phyloP scores from a whole-genome alignment of 306 rosid genomes.

The Datisca glomerata region DNA sequence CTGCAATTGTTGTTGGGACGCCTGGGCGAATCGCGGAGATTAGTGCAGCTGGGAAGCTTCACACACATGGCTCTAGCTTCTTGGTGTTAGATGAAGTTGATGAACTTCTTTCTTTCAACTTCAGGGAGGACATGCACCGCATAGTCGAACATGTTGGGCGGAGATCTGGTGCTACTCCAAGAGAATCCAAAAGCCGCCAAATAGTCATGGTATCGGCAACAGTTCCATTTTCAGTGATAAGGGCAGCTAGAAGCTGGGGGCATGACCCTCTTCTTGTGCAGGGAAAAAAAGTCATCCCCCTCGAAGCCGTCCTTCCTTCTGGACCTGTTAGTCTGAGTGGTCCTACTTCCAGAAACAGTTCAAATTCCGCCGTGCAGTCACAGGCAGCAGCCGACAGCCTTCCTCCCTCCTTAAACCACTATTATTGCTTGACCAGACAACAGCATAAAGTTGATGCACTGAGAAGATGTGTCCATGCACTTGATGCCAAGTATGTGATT shows the following conservation, averaged over 20 bases:
- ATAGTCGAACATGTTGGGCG: constrained; percentile 85
- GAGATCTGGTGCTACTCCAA: constrained; percentile 38
- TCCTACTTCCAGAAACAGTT: constrained; percentile 14
- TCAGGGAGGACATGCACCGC: constrained; percentile 89
- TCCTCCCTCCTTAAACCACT: constrained; percentile 77
- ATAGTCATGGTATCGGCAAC: constrained; percentile 86
- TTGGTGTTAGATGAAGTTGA: constrained; percentile 92
- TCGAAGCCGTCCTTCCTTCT: constrained; percentile 41
- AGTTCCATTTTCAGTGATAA: constrained; percentile 76
- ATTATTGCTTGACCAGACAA: constrained; percentile 56
- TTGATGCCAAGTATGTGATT: constrained; percentile 76
- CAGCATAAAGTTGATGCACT: constrained; percentile 85
- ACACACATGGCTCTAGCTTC: constrained; percentile 67
- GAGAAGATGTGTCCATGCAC: constrained; percentile 83
- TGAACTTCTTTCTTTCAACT: constrained; percentile 76
- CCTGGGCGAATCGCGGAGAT: constrained; percentile 93
- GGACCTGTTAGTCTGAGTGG: constrained; percentile 36
- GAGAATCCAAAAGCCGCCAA: constrained; percentile 40
- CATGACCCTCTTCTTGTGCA: constrained; percentile 66
- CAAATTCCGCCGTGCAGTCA: constrained; percentile 22
- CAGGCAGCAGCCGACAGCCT: constrained; percentile 55
- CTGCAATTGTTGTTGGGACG: constrained; percentile 83
- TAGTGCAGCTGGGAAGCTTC: constrained; percentile 86
- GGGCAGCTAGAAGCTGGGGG: constrained; percentile 95
- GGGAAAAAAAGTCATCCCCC: constrained; percentile 52